Evolutionary conservation across 2,329 filamentous ascomycete species (phyloP).

Genomic region (Aspergillus aculeatinus): DNA sequence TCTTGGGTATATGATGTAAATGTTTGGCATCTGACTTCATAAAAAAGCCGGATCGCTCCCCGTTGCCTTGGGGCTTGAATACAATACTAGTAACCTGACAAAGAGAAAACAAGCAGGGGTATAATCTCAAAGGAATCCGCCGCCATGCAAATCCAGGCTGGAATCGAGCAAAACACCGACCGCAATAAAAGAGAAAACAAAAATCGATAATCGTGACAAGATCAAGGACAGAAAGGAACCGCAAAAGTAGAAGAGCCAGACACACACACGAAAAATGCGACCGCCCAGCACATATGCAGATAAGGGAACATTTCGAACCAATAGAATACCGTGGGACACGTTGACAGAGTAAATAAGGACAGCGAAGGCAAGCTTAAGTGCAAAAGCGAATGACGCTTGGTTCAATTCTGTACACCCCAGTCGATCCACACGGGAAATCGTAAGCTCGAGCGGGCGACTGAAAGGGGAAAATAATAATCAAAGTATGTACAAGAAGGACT

Average conservation of each 20-base stretch:
- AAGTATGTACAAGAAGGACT: constrained; percentile 32
- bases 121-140: constrained; percentile 30
- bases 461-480: constrained; percentile 12
- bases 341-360: constrained; percentile 24
- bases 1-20: not conserved
- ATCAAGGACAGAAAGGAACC: constrained; percentile 9
- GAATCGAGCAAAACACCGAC: constrained; percentile 10
- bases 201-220: not conserved
- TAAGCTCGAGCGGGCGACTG: constrained; percentile 17
- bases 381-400: constrained; percentile 28
- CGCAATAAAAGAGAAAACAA: no score
- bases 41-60: not conserved
- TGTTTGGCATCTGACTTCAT: not conserved
- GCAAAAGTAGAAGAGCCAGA: constrained; percentile 15
- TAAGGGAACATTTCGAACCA: constrained; percentile 19
- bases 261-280: constrained; percentile 13
- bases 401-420: constrained; percentile 24
- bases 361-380: constrained; percentile 14
- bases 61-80: not conserved
- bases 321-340: constrained; percentile 28
- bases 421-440: constrained; percentile 8
- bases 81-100: not conserved
- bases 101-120: constrained; percentile 30
- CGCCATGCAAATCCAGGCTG: constrained; percentile 25
- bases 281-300: constrained; percentile 30